A percentile compares a stretch with the other conserved stretches of the same genome.
Conservation (phyloP, 768 basidiomycete species). For the Tricholoma furcatifolium region DNA sequence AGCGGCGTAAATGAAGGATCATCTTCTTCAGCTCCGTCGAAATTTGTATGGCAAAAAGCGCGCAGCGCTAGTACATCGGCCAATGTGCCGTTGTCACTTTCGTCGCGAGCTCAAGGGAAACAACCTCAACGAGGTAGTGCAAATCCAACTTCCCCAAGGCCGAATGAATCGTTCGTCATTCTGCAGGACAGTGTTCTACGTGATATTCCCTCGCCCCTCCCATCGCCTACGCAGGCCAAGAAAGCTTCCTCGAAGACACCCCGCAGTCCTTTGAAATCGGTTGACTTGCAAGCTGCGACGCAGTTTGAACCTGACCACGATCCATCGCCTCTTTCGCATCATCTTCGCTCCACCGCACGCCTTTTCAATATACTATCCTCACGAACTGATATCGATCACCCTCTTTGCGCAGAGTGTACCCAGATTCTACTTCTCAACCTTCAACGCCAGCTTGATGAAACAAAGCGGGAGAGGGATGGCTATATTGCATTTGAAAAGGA, state of each 20-base stretch:
- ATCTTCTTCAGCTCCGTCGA: slow-evolving; percentile 49
- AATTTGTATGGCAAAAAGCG: slow-evolving; percentile 64
- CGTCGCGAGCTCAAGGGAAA: slow-evolving; percentile 59
- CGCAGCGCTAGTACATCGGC: slow-evolving; percentile 37
- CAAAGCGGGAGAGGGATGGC: slow-evolving; percentile 87
- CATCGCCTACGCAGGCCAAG: slow-evolving; percentile 43
- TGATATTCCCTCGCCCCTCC: slow-evolving; percentile 58
- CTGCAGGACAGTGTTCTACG: slow-evolving; percentile 81
- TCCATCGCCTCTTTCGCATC: slow-evolving; percentile 75
- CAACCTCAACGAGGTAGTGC: slow-evolving; percentile 46
- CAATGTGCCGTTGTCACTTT: slow-evolving; percentile 35
- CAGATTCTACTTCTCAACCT: slow-evolving; percentile 75
- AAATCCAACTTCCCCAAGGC: slow-evolving; percentile 37
- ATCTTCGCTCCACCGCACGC: slow-evolving; percentile 70
- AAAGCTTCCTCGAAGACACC: slow-evolving; percentile 40
- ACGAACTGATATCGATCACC: slow-evolving; percentile 84
- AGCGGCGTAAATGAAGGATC: slow-evolving; percentile 45
- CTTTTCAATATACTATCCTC: slow-evolving; percentile 78
- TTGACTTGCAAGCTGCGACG: slow-evolving; percentile 24
- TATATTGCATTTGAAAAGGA: slow-evolving; percentile 93
- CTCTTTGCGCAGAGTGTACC: slow-evolving; percentile 93
- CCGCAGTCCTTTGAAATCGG: slow-evolving; percentile 24
- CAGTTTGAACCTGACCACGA: slow-evolving; percentile 52
- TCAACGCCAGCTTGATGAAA: slow-evolving; percentile 82
- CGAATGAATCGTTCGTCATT: slow-evolving; percentile 90